These are phyloP conservation scores for Panicum miliaceum DNA, from an alignment of 176 grass and related monocot species.

Conservation along the genomic window DNA sequence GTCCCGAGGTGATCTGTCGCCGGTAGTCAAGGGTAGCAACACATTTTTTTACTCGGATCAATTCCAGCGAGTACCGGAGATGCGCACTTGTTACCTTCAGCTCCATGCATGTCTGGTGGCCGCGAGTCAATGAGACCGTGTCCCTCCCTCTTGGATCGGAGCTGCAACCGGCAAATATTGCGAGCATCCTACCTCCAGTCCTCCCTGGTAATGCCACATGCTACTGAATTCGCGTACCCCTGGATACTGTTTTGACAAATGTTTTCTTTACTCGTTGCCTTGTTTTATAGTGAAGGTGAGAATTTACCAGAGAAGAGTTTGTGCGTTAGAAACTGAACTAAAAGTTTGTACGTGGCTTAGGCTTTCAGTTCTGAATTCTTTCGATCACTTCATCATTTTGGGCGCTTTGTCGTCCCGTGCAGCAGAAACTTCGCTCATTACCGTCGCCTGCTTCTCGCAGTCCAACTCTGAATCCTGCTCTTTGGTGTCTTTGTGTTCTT, in stretches of 20 bases:
- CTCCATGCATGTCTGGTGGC: too few species aligned
- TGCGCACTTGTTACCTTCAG: too few species aligned
- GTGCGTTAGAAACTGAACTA: background rate
- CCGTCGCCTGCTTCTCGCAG: constrained; percentile 31
- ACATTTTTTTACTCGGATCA: too few species aligned
- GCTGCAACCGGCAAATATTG: too few species aligned
- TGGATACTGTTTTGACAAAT: background rate
- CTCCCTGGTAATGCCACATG: too few species aligned
- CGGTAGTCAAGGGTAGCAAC: too few species aligned
- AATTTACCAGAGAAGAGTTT: background rate
- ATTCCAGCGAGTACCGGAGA: too few species aligned
- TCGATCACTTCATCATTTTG: background rate
- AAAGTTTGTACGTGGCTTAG: background rate
- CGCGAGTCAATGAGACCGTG: too few species aligned
- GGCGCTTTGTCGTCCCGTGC: background rate
- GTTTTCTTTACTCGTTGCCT: background rate
- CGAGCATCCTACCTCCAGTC: too few species aligned
- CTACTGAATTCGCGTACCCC: too few species aligned
- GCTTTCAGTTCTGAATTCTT: background rate
- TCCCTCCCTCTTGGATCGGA: too few species aligned
- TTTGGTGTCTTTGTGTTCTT: constrained; percentile 16
- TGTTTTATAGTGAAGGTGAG: background rate
- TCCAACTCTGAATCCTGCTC: constrained; percentile 23
- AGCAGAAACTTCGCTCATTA: background rate
- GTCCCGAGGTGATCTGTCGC: too few species aligned